These are phyloP conservation scores for Austroboletus novae-zelandiae DNA, from an alignment of 1,284 basidiomycete species.

Conservation along the genomic window DNA sequence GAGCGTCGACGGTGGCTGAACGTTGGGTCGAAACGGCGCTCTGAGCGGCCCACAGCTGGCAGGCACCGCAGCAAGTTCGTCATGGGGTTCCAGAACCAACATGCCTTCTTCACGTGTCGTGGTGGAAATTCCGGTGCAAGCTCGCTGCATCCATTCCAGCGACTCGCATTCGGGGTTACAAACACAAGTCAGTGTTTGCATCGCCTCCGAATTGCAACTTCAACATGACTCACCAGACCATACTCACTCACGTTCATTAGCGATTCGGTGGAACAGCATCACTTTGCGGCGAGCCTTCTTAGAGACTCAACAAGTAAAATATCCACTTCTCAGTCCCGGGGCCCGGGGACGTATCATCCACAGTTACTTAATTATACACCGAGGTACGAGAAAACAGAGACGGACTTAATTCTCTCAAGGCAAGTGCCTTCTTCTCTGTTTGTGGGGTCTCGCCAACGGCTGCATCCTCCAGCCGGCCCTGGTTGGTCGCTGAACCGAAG, in stretches of 20 bases:
- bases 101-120: not conserved
- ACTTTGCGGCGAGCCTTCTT: too few species aligned
- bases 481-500: not conserved
- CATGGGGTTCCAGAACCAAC: not conserved
- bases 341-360: not conserved
- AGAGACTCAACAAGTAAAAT: too few species aligned
- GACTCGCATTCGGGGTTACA: too few species aligned
- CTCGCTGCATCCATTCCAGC: too few species aligned
- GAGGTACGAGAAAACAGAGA: not conserved
- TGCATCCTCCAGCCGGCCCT: not conserved
- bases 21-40: not conserved
- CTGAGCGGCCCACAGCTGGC: not conserved
- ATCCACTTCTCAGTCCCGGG: not conserved
- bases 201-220: too few species aligned
- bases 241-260: too few species aligned
- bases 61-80: too few species aligned
- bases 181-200: too few species aligned
- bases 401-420: not conserved
- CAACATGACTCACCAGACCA: too few species aligned
- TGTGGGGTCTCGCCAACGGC: conserved; percentile 8
- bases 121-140: too few species aligned
- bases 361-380: not conserved
- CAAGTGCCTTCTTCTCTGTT: not conserved
- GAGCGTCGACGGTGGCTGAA: not conserved
- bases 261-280: too few species aligned